phyloP scores from a whole-genome alignment of 306 rosid species.

The Begonia masoniana region DNA sequence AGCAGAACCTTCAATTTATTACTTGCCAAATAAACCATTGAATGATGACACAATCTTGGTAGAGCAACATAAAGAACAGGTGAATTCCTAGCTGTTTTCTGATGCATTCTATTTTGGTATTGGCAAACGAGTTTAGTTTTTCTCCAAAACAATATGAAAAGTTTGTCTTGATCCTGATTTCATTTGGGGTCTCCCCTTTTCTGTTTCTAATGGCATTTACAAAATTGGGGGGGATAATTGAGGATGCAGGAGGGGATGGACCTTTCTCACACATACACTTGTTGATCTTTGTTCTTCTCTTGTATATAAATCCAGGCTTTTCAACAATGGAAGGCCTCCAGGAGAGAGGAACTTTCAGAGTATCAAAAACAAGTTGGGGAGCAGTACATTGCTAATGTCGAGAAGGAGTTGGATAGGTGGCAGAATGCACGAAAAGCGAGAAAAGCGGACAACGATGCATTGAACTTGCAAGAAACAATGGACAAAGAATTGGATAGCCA shows the following conservation, averaged over 20 bases:
- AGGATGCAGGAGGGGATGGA: neutral
- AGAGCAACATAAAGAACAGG: conserved; percentile 78
- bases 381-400: conserved; percentile 74
- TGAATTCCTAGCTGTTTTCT: conserved; percentile 10
- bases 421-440: conserved; percentile 73
- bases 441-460: conserved; percentile 42
- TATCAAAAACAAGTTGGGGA: conserved; percentile 88
- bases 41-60: conserved; percentile 37
- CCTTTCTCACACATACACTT: no score
- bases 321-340: conserved; percentile 69
- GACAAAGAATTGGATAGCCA: conserved; percentile 95
- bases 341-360: conserved; percentile 76
- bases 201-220: neutral
- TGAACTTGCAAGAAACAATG: conserved; percentile 94
- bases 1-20: conserved; percentile 86
- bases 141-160: neutral
- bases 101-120: conserved; percentile 3
- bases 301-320: conserved; percentile 34
- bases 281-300: no score
- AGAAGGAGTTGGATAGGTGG: conserved; percentile 95
- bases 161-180: neutral
- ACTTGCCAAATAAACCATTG: conserved; percentile 77
- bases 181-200: neutral
- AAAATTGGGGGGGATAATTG: neutral
- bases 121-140: neutral